These are phyloP conservation scores for Kwoniella pini DNA, from an alignment of 768 basidiomycete genomes.

Conservation along the genomic window DNA sequence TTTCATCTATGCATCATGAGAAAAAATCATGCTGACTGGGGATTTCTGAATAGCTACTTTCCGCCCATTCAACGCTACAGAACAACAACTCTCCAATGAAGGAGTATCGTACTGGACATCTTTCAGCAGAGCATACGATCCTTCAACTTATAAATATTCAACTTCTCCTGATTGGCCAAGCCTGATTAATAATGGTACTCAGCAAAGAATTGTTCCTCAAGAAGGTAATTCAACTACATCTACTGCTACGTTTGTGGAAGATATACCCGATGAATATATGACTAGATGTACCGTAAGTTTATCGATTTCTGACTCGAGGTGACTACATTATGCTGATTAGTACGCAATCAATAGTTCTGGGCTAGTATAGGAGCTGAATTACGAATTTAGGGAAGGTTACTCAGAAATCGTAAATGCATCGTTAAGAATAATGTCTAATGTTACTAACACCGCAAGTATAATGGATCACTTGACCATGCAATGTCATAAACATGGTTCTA, in stretches of 20 bases:
- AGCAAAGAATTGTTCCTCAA: slow-evolving; percentile 9
- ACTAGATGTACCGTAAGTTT: slow-evolving; percentile 17
- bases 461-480: too few relatives aligned
- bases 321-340: too few relatives aligned
- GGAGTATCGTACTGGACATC: slow-evolving; percentile 25
- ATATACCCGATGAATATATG: slow-evolving; percentile 10
- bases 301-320: too few relatives aligned
- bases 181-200: neutral
- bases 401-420: too few relatives aligned
- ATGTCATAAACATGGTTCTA: too few relatives aligned
- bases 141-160: slow-evolving; percentile 10
- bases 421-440: too few relatives aligned
- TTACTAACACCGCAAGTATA: too few relatives aligned
- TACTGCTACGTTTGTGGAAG: slow-evolving; percentile 15
- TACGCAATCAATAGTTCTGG: too few relatives aligned
- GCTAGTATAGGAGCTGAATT: too few relatives aligned
- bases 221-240: slow-evolving; percentile 18
- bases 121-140: slow-evolving; percentile 12
- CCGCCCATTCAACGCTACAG: slow-evolving; percentile 24
- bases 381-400: too few relatives aligned
- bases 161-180: slow-evolving; percentile 17
- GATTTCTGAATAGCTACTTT: neutral
- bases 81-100: slow-evolving; percentile 20
- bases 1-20: too few relatives aligned
- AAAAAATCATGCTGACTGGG: too few relatives aligned